Base-by-base conservation (phyloP, 352 stramenopile species). In the Globisporangium barbulae region DNA sequence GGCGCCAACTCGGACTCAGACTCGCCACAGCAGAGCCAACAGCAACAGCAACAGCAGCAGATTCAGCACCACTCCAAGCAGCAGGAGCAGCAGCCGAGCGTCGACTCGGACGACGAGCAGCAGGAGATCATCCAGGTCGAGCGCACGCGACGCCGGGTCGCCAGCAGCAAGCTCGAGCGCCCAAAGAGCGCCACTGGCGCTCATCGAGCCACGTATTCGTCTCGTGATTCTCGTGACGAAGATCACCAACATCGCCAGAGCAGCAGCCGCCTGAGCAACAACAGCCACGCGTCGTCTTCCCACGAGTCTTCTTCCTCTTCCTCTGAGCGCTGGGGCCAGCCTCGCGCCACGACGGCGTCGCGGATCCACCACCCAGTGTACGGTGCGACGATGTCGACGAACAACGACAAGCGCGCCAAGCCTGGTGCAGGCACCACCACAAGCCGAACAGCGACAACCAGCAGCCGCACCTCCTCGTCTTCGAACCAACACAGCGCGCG, bases 281-380 rank as follows among this genome's bases (percentile, higher is more conserved):
- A 78, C 54, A 80, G 80, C 30, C 67, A 75, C n/a, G 60, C 67
- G 5, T 71, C 25, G 4, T 56, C 70, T n/a, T 74, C 64, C 4
- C 28, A 73, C 0, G 44, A 50, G 44, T 50, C 44, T 28, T 64
- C 72, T 19, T 60, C 64, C 9, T 48, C 41, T 4, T 64, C 71
- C 22, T 57, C 64, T 10, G 77, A 80, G 19, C 83, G 81, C 41
- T 88, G 79, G 81, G 79, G 78, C 4, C 80, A 88, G 42, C 44
- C 73, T 21, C 76, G 78, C 15, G 54, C 64, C 0, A 63, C 67
- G 7, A 63, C 68, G 1, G 71, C 71, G 35, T 79, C 74, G 10
- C 59, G 74, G 30, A 65, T 75, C 21, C 72, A 82, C 56, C 67
- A 70, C 31, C 58, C 71, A 63, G 21, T 79, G 54, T 57, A 75